phyloP scores from a whole-genome alignment of 345 rosid species.

The Eucalyptus cloeziana region DNA sequence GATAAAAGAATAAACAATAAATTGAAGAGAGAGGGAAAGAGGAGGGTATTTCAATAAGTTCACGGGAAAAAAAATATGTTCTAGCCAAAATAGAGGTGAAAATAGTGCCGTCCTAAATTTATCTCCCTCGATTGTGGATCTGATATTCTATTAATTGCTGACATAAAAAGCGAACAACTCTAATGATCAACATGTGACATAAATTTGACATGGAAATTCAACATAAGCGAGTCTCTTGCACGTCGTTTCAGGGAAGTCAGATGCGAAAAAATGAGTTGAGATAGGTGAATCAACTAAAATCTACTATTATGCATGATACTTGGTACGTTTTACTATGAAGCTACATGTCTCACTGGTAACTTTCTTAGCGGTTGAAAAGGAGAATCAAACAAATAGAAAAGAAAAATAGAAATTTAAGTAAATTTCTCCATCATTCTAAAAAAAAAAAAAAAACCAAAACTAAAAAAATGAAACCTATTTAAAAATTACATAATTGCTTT shows the following conservation, averaged over 20 bases:
- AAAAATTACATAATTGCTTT: background rate
- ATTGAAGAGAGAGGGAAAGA: too few relatives aligned
- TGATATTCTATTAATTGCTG: background rate
- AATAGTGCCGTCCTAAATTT: background rate
- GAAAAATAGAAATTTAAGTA: background rate
- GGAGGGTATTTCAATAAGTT: too few relatives aligned
- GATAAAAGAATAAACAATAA: too few relatives aligned
- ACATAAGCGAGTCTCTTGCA: fast-evolving
- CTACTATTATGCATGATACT: background rate
- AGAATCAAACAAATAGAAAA: background rate
- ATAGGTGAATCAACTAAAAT: background rate
- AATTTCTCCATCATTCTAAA: background rate
- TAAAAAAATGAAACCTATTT: fast-evolving
- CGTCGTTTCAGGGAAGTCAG: fast-evolving
- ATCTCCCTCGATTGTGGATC: background rate
- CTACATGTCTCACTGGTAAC: fast-evolving
- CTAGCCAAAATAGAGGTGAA: too few relatives aligned
- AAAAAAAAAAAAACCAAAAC: background rate
- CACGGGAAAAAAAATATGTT: too few relatives aligned
- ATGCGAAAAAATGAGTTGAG: background rate
- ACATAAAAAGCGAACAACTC: background rate
- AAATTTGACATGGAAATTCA: background rate
- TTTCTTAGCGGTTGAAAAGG: too few relatives aligned
- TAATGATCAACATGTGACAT: background rate
- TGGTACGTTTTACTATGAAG: too few relatives aligned